Conservation (phyloP, 2,329 filamentous ascomycete genomes). For the Colletotrichum orchidophilum region DNA sequence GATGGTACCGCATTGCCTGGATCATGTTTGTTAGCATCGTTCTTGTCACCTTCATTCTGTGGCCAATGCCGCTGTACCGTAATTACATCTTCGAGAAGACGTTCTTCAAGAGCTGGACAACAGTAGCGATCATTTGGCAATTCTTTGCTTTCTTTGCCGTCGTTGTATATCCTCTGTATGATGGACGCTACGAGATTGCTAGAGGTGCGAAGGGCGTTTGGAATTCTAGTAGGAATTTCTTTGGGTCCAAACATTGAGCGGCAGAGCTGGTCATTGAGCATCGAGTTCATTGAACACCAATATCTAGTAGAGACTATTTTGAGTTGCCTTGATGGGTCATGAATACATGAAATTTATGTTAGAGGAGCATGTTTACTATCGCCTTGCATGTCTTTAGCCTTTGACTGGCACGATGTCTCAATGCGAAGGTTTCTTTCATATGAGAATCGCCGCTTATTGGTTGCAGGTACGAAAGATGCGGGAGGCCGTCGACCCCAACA, state of each 20-base stretch:
- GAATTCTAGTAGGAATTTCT: neutral
- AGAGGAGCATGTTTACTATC: neutral
- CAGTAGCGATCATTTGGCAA: conserved; percentile 59
- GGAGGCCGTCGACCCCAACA: neutral
- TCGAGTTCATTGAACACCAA: neutral
- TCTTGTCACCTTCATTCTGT: neutral
- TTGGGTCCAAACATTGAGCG: neutral
- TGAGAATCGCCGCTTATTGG: neutral
- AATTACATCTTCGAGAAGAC: conserved; percentile 58
- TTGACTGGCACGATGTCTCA: neutral
- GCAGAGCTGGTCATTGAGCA: too few species aligned
- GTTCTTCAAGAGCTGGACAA: conserved; percentile 61
- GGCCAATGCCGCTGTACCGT: conserved; percentile 62
- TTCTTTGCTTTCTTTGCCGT: conserved; percentile 9
- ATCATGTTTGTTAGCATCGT: neutral
- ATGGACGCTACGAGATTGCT: conserved; percentile 8
- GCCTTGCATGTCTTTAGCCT: neutral
- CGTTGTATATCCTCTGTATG: conserved; percentile 2
- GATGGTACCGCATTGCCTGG: neutral
- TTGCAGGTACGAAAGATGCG: neutral
- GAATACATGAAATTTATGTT: too few species aligned
- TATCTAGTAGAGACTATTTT: too few species aligned
- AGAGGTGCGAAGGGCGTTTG: conserved; percentile 3
- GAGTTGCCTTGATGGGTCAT: too few species aligned
- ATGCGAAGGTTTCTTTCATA: neutral